Percentiles rank a stretch among this genome's conserved stretches.
Evolutionary conservation across 140 eudicot species (phyloP).

Genomic region (Oenanthe javanica): DNA sequence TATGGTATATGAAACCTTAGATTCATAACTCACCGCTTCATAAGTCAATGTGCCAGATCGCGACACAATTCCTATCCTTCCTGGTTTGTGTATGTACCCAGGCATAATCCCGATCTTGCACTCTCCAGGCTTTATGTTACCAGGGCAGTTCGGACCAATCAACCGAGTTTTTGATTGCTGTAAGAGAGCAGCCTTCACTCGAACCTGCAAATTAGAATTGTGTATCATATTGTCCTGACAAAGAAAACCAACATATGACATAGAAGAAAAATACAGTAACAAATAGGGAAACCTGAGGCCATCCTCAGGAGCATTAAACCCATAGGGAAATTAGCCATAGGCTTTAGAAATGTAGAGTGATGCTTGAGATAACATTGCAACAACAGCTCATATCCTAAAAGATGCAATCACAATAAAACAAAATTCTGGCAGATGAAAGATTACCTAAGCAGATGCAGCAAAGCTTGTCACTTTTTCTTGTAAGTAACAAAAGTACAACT

Average conservation of each 20-base stretch:
- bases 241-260: background rate
- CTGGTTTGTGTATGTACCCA: constrained; percentile 67
- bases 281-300: no score
- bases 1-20: background rate
- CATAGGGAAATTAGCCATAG: background rate
- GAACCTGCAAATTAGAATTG: constrained; percentile 26
- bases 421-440: background rate
- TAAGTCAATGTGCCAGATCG: constrained; percentile 63
- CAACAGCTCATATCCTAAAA: background rate
- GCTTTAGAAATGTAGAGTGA: background rate
- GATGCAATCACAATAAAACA: background rate
- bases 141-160: constrained; percentile 60
- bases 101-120: constrained; percentile 74
- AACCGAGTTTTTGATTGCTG: constrained; percentile 49
- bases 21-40: constrained; percentile 52
- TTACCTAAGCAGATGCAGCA: background rate
- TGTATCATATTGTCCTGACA: background rate
- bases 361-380: background rate
- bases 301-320: no score
- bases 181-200: constrained; percentile 57
- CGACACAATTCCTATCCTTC: constrained; percentile 54
- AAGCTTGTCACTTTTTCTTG: background rate
- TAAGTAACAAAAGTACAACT: background rate
- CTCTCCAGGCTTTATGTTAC: constrained; percentile 64
- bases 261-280: no score